Conservation (phyloP, 768 basidiomycete genomes). For the Podaxis pistillaris region DNA sequence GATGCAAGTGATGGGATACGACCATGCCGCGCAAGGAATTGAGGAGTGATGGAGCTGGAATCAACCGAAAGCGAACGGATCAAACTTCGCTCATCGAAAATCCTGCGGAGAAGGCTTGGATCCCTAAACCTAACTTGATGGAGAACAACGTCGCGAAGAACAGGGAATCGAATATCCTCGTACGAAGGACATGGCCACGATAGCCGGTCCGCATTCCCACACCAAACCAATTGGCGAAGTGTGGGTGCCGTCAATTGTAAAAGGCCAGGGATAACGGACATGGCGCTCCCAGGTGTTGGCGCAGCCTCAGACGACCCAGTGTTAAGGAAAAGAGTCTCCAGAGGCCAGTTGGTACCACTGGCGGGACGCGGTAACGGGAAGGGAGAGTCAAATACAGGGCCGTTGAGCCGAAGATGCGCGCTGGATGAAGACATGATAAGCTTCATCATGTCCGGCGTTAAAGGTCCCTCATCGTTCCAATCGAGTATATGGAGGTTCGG, state of each 20-base stretch:
- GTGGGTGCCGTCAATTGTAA: constrained; percentile 15
- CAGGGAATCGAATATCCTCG: constrained; percentile 16
- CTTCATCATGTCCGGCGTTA: constrained; percentile 17
- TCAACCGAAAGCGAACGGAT: constrained; percentile 18
- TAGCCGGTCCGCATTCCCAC: constrained; percentile 14
- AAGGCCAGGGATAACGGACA: constrained; percentile 14
- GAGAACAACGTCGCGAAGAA: constrained; percentile 21
- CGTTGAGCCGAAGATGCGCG: constrained; percentile 24
- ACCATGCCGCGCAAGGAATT: constrained; percentile 17
- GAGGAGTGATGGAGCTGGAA: neutral
- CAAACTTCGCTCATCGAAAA: constrained; percentile 9
- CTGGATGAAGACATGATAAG: constrained; percentile 19
- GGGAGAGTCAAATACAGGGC: constrained; percentile 9
- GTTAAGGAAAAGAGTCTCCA: constrained; percentile 21
- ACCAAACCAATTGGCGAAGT: constrained; percentile 23
- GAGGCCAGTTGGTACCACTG: neutral
- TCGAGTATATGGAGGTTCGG: constrained; percentile 28
- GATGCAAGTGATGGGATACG: constrained; percentile 22
- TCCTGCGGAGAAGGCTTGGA: constrained; percentile 7
- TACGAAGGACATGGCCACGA: neutral
- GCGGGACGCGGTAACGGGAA: neutral
- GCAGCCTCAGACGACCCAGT: constrained; percentile 6
- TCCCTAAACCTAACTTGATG: constrained; percentile 15
- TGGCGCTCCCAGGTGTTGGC: neutral
- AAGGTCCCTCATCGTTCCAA: constrained; percentile 20